phyloP scores from a whole-genome alignment of 2,329 filamentous ascomycete species.

The Aspergillus oerlinghausenensis region DNA sequence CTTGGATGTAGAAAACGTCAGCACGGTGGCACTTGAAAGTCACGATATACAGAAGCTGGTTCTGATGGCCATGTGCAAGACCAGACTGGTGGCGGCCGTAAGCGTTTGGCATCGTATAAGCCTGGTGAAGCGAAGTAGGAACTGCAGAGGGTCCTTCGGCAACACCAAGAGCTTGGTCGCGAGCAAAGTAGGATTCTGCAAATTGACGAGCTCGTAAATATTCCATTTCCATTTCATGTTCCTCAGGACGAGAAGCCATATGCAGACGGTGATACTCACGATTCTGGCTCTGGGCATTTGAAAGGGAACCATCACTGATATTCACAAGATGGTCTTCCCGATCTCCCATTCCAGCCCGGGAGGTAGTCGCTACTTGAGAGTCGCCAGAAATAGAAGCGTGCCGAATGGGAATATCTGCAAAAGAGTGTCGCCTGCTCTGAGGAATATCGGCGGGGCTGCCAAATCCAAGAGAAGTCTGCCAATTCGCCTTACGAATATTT shows the following conservation, averaged over 20 bases:
- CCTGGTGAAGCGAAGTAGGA: conserved; percentile 35
- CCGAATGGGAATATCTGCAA: conserved; percentile 47
- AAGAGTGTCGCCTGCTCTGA: conserved; percentile 49
- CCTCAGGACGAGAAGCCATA: conserved; percentile 27
- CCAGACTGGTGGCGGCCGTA: conserved; percentile 37
- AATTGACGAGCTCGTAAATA: conserved; percentile 37
- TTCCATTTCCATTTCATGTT: conserved; percentile 30
- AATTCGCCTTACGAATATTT: conserved; percentile 45
- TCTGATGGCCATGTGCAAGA: conserved; percentile 35
- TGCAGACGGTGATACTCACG: conserved; percentile 40
- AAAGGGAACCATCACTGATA: conserved; percentile 33
- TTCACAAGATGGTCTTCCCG: conserved; percentile 35
- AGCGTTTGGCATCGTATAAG: conserved; percentile 34
- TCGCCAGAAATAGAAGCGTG: conserved; percentile 41
- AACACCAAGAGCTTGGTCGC: conserved; percentile 32
- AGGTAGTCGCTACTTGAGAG: conserved; percentile 16
- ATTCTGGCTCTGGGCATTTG: conserved; percentile 36
- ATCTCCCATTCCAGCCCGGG: conserved; percentile 26
- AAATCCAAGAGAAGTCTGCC: conserved; percentile 49
- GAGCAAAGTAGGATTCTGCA: conserved; percentile 43
- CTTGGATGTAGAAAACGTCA: conserved; percentile 95
- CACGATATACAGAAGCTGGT: conserved; percentile 65
- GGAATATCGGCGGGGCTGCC: conserved; percentile 42
- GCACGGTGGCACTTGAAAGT: conserved; percentile 94
- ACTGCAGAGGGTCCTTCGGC: conserved; percentile 32